Percentiles rank a stretch among this genome's conserved stretches.
Conservation (phyloP, 1,139 yeast species). For the Saccharomyces uvarum region DNA sequence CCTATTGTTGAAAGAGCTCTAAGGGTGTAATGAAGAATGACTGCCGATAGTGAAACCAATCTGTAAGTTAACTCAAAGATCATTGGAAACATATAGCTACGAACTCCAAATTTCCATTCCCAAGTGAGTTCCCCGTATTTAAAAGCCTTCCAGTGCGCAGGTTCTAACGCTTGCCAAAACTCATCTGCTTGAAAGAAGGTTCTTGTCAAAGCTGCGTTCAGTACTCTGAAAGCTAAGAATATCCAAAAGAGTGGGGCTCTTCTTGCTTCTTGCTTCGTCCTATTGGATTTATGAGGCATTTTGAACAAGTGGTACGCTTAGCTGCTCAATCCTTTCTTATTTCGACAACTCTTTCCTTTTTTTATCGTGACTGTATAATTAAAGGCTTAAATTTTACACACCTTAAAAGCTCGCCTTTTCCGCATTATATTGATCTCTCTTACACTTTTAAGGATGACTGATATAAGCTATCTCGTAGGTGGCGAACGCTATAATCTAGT, state of each 20-base stretch:
- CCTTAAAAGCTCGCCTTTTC: not conserved
- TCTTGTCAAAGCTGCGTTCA: constrained; percentile 54
- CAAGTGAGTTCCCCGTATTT: constrained; percentile 85
- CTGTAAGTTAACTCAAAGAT: constrained; percentile 40
- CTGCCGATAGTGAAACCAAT: constrained; percentile 7
- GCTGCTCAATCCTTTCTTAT: not conserved
- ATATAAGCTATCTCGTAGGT: not conserved
- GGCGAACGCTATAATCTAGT: not conserved
- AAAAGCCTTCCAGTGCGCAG: constrained; percentile 69
- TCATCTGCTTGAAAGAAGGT: constrained; percentile 97
- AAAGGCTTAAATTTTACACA: not conserved
- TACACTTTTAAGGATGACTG: not conserved
- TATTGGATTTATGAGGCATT: not conserved
- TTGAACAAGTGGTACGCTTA: not conserved
- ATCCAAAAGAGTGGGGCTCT: constrained; percentile 1
- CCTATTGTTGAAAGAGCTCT: constrained; percentile 1
- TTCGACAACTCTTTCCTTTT: not conserved
- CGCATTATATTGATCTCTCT: not conserved
- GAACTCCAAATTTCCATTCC: constrained; percentile 79
- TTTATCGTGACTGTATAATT: not conserved
- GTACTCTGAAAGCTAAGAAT: constrained; percentile 38
- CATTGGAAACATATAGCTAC: constrained; percentile 77
- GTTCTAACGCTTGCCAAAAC: constrained; percentile 86
- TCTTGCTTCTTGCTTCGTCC: not conserved
- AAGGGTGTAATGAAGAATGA: not conserved